Evolutionary conservation across 257 asterid genomes (phyloP).

Genomic region (Agastache rugosa): DNA sequence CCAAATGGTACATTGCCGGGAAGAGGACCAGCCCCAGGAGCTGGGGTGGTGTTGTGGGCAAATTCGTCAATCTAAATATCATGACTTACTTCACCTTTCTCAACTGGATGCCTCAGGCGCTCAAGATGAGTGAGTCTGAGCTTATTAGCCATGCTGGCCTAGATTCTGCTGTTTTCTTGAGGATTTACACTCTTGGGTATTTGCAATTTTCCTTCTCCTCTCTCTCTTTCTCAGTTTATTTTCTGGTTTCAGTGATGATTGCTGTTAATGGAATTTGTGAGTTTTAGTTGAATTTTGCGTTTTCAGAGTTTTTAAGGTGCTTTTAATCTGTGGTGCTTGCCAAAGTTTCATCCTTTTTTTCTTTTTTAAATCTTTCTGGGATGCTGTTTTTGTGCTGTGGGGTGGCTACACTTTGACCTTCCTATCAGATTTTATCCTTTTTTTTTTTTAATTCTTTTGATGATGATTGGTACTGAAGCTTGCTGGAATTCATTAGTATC

Average conservation of each 20-base stretch:
- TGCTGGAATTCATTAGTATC: conserved; percentile 20
- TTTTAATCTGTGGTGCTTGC: conserved; percentile 2
- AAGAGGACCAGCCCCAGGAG: conserved; percentile 70
- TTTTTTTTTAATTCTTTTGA: not conserved
- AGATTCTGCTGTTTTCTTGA: conserved; percentile 95
- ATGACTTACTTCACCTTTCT: conserved; percentile 86
- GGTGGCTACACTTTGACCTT: conserved; percentile 9
- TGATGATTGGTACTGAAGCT: not conserved
- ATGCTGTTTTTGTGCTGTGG: conserved; percentile 17
- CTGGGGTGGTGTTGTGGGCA: conserved; percentile 78
- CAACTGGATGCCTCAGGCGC: conserved; percentile 98
- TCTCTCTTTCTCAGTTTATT: not conserved
- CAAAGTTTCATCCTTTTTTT: not conserved
- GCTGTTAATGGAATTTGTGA: conserved; percentile 12
- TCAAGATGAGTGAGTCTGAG: conserved; percentile 86
- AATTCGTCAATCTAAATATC: conserved; percentile 74
- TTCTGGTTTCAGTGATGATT: conserved; percentile 17
- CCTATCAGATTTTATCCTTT: conserved; percentile 2
- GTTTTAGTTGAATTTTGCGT: conserved; percentile 29
- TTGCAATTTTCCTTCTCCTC: conserved; percentile 20
- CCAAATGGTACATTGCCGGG: conserved; percentile 92
- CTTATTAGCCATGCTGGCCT: conserved; percentile 91
- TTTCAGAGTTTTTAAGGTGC: conserved; percentile 16
- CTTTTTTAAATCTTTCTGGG: not conserved
- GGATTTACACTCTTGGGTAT: conserved; percentile 94